Percentiles rank a stretch among this genome's conserved stretches.
Evolutionary conservation across 2,329 filamentous ascomycete species (phyloP).

Genomic region (Fusarium sp.): DNA sequence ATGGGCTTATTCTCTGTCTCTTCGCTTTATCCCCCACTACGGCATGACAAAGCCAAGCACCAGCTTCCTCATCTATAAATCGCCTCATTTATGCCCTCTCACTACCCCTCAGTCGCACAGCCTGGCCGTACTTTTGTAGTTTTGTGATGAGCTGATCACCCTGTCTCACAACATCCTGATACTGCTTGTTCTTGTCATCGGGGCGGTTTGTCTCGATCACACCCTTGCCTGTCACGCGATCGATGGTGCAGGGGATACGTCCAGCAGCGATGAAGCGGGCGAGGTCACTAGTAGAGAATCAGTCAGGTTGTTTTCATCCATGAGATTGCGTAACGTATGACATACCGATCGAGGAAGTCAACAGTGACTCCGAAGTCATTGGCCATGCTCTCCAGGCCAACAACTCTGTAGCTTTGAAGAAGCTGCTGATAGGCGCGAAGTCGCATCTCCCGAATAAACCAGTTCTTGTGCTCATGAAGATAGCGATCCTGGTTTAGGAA

Average conservation of each 20-base stretch:
- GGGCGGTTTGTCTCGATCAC: slow-evolving; percentile 98
- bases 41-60: slow-evolving; percentile 20
- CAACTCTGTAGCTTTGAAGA: slow-evolving; percentile 95
- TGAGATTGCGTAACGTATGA: slow-evolving; percentile 19
- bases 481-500: slow-evolving; percentile 96
- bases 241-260: slow-evolving; percentile 95
- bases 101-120: slow-evolving; percentile 91
- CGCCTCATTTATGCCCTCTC: slow-evolving; percentile 72
- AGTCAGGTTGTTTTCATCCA: neutral
- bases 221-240: slow-evolving; percentile 94
- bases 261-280: slow-evolving; percentile 97
- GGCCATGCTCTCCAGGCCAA: slow-evolving; percentile 97
- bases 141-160: slow-evolving; percentile 98
- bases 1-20: slow-evolving; percentile 19
- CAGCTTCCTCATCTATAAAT: neutral
- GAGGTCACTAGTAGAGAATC: slow-evolving; percentile 72
- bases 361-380: slow-evolving; percentile 96
- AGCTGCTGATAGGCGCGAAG: slow-evolving; percentile 96
- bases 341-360: slow-evolving; percentile 93
- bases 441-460: slow-evolving; percentile 99
- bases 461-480: slow-evolving; percentile 92
- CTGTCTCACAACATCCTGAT: slow-evolving; percentile 96
- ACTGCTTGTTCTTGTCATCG: slow-evolving; percentile 99
- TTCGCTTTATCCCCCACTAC: slow-evolving; percentile 7
- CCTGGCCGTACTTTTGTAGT: slow-evolving; percentile 98